phyloP scores from a whole-genome alignment of 805 yeast genomes.

The Diddensiella transvaalensis region DNA sequence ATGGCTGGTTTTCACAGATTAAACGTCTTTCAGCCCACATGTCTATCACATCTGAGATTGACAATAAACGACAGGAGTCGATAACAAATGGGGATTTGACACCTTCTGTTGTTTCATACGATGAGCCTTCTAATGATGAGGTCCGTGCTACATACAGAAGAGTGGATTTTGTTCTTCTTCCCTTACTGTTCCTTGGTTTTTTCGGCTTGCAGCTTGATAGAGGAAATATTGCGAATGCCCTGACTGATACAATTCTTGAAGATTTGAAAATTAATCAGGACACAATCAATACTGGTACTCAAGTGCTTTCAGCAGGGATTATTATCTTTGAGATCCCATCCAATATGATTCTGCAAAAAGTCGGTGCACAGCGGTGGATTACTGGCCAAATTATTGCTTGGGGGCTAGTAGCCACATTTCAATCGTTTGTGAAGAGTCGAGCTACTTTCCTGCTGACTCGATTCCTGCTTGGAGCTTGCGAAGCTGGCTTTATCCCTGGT shows the following conservation, averaged over 20 bases:
- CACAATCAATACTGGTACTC: slow-evolving; percentile 14
- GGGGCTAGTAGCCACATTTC: slow-evolving; percentile 34
- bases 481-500: slow-evolving; percentile 42
- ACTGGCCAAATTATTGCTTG: slow-evolving; percentile 26
- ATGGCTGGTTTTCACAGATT: too few relatives aligned
- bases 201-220: slow-evolving; percentile 40
- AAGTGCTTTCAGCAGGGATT: slow-evolving; percentile 33
- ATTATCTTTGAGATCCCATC: slow-evolving; percentile 33
- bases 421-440: slow-evolving; percentile 32
- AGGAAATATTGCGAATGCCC: slow-evolving; percentile 57
- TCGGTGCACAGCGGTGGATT: slow-evolving; percentile 47
- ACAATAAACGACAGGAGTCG: neutral
- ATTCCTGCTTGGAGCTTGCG: slow-evolving; percentile 36
- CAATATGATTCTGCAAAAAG: slow-evolving; percentile 33
- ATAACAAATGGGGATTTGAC: neutral
- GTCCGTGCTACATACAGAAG: slow-evolving; percentile 8
- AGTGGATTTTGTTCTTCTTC: slow-evolving; percentile 13
- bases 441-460: slow-evolving; percentile 38
- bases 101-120: neutral
- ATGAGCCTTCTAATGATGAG: neutral
- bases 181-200: slow-evolving; percentile 12
- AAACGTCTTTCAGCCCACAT: too few relatives aligned
- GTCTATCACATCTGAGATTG: neutral
- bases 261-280: slow-evolving; percentile 9
- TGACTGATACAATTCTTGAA: slow-evolving; percentile 11